Base-by-base conservation (phyloP, 768 basidiomycete species). In the Boletus barrowsii region DNA sequence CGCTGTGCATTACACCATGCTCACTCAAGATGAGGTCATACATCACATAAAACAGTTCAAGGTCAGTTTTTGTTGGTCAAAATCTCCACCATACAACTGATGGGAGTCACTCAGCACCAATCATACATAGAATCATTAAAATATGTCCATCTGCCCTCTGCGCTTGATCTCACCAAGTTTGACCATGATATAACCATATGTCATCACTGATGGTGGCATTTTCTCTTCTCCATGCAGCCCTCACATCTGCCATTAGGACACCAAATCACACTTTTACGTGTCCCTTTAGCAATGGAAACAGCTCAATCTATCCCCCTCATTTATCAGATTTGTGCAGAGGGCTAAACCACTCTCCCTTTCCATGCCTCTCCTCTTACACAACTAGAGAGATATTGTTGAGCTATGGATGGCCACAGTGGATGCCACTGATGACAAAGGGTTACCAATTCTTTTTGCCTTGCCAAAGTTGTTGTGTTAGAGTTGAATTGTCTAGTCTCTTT, bases 281-380 rank as follows among this genome's bases (percentile, higher is more conserved):
- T 79, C 87, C 3, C 74, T 95, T 32, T 75, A 82, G 26, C 83
- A 89, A 63, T 90, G 88, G 86, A 75, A 80, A 59, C 87, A 93
- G 61, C 79, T 94, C 55, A 93, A 90, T 68, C 80, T 95, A 20
- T 78, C 90, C 3, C 81, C 88, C 1, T 76, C 83, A 2, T 94
- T 93, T 68, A 69, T 92, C 50, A 71, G 75, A 29, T 93, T 92
- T 63, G 83, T 86, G 3, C 76, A 79, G 53, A 78, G 79, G 56
- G 83, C 78, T 0, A 79, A 84, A 39, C 68, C 77, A 0, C 73
- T 91, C 37, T 83, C 87, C 6, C 78, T 82, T 3, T 91, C 88
- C 5, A 83, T 94, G 80, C 86, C 91, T 1, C 73, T 93, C 29
- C 79, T 95, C 14, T 75, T 95, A 9, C 88, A 90, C 62, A 86